Conservation (phyloP, 2,329 filamentous ascomycete genomes). For the Aspergillus arachidicola region DNA sequence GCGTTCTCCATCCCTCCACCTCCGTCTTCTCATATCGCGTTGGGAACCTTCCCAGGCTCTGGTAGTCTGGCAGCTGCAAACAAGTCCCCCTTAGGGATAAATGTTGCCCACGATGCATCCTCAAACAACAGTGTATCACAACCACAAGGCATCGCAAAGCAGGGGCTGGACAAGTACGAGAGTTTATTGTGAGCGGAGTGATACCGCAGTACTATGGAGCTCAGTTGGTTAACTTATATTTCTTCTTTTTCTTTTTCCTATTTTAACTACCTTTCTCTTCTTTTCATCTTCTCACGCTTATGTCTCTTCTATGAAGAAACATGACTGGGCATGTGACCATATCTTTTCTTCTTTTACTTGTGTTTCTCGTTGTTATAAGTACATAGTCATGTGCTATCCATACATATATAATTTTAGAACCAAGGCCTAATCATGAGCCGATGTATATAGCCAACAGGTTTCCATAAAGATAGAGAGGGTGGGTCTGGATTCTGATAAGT, state of each 20-base stretch:
- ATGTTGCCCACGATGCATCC: conserved; percentile 25
- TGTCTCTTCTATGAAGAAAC: neutral
- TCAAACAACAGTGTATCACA: conserved; percentile 26
- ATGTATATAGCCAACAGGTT: too few relatives aligned
- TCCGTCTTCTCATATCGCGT: conserved; percentile 28
- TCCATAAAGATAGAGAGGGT: neutral
- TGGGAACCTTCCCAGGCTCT: conserved; percentile 19
- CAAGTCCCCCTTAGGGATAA: conserved; percentile 20
- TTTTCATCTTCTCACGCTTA: neutral
- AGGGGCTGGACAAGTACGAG: conserved; percentile 59
- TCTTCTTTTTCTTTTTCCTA: neutral
- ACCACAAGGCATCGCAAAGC: conserved; percentile 32
- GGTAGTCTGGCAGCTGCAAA: conserved; percentile 22
- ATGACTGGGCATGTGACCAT: neutral
- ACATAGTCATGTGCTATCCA: conserved; percentile 15
- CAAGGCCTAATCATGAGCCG: too few relatives aligned
- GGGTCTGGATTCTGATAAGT: neutral
- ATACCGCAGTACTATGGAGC: neutral
- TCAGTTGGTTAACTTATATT: conserved; percentile 8
- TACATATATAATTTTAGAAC: too few relatives aligned
- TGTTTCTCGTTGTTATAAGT: conserved; percentile 2
- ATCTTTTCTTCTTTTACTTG: neutral
- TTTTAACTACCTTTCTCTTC: neutral
- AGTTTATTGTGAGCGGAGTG: conserved; percentile 51
- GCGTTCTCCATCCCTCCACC: conserved; percentile 47